These are phyloP conservation scores for Diutina pseudorugosa DNA, from an alignment of 1,139 yeast genomes.

Conservation along the genomic window DNA sequence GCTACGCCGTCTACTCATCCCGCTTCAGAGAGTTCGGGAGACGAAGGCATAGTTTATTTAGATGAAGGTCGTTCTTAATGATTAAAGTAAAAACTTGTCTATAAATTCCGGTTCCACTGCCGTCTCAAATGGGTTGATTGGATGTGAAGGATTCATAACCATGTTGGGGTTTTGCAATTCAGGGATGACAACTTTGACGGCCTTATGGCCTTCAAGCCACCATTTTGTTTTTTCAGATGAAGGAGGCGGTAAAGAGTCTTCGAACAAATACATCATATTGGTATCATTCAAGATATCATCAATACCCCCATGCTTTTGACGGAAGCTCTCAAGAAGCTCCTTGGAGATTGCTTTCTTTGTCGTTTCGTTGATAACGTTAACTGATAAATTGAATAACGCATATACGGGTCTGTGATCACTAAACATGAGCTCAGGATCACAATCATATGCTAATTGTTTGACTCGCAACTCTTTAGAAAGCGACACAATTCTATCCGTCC, in stretches of 20 bases:
- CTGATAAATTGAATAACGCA: conserved; percentile 54
- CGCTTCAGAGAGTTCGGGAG: not conserved
- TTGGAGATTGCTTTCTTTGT: conserved; percentile 45
- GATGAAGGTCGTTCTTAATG: not conserved
- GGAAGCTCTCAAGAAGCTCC: conserved; percentile 47
- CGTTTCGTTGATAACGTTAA: conserved; percentile 57
- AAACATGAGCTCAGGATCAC: conserved; percentile 49
- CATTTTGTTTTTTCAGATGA: conserved; percentile 72
- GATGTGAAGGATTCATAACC: not conserved
- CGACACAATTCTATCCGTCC: conserved; percentile 3
- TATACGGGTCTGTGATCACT: conserved; percentile 62
- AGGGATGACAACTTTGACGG: conserved; percentile 52
- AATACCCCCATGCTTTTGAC: conserved; percentile 28
- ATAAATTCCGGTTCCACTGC: not conserved
- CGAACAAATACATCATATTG: conserved; percentile 19
- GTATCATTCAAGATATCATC: conserved; percentile 26
- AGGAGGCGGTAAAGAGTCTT: conserved; percentile 53
- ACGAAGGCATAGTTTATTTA: not conserved
- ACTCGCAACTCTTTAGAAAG: conserved; percentile 12
- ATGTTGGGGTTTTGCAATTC: conserved; percentile 14
- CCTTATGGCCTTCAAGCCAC: conserved; percentile 81
- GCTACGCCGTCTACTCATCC: not conserved
- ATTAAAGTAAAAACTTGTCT: not conserved
- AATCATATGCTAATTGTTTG: conserved; percentile 53
- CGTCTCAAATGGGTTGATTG: not conserved